Percentiles rank a stretch among this genome's conserved stretches.
These are phyloP conservation scores for Cercospora sp. DNA, from an alignment of 2,329 filamentous ascomycete species.

Conservation along the genomic window DNA sequence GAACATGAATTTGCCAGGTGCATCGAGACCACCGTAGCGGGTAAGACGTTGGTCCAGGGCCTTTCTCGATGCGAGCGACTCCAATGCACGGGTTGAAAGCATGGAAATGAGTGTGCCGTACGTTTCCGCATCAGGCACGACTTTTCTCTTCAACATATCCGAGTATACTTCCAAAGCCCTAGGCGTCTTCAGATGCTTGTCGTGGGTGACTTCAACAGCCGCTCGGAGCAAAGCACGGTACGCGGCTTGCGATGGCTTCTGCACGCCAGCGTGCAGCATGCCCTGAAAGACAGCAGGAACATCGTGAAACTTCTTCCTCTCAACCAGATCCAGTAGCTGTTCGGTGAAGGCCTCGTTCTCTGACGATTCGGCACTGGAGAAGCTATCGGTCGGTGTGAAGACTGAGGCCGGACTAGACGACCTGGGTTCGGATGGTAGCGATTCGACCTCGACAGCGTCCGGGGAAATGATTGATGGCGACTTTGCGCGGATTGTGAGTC, in stretches of 20 bases:
- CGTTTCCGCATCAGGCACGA: slow-evolving; percentile 78
- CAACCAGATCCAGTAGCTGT: slow-evolving; percentile 72
- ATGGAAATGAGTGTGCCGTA: slow-evolving; percentile 85
- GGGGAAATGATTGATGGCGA: slow-evolving; percentile 21
- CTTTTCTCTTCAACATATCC: slow-evolving; percentile 87
- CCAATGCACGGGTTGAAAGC: slow-evolving; percentile 75
- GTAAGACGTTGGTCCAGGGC: slow-evolving; percentile 76
- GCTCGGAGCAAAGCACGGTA: slow-evolving; percentile 89
- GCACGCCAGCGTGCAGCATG: slow-evolving; percentile 78
- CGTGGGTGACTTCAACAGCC: slow-evolving; percentile 75
- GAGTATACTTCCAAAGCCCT: slow-evolving; percentile 94
- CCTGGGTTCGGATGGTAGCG: slow-evolving; percentile 28
- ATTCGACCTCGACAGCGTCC: slow-evolving; percentile 20
- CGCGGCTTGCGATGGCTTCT: slow-evolving; percentile 75
- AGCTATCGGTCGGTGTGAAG: slow-evolving; percentile 31
- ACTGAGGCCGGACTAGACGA: slow-evolving; percentile 31
- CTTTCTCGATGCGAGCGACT: slow-evolving; percentile 72
- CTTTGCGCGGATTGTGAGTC: slow-evolving; percentile 24
- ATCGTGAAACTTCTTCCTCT: slow-evolving; percentile 73
- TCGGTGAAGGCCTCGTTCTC: slow-evolving; percentile 69
- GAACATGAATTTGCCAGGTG: slow-evolving; percentile 82
- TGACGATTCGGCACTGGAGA: slow-evolving; percentile 59
- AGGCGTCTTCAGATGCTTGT: slow-evolving; percentile 79
- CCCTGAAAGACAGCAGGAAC: slow-evolving; percentile 89
- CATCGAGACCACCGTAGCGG: slow-evolving; percentile 82